These are phyloP conservation scores for Neoascochyta sp. DNA, from an alignment of 2,329 filamentous ascomycete genomes.

Conservation along the genomic window DNA sequence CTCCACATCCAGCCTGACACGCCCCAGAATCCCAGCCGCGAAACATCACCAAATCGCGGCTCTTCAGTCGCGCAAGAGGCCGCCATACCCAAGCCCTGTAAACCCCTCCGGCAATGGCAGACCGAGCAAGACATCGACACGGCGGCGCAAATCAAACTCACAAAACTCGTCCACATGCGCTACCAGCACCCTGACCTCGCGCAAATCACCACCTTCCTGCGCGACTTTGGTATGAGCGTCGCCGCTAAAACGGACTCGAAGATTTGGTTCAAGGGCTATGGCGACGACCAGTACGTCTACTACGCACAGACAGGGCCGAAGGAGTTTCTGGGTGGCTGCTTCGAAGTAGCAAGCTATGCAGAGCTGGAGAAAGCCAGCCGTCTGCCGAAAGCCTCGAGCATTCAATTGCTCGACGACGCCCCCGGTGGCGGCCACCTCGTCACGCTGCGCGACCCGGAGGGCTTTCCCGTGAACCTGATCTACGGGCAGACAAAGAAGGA, in stretches of 20 bases:
- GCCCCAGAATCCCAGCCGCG: conserved; percentile 26
- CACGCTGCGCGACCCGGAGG: conserved; percentile 47
- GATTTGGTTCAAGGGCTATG: conserved; percentile 61
- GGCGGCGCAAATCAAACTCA: conserved; percentile 46
- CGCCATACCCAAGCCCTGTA: conserved; percentile 37
- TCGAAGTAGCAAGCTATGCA: conserved; percentile 54
- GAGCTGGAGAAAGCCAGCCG: conserved; percentile 51
- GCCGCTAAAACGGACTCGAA: conserved; percentile 27
- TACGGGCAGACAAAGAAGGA: conserved; percentile 50
- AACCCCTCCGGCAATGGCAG: conserved; percentile 40
- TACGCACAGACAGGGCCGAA: conserved; percentile 50
- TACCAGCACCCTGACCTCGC: conserved; percentile 53
- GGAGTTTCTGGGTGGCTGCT: conserved; percentile 57
- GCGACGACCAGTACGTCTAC: conserved; percentile 57
- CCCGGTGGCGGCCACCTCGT: conserved; percentile 55
- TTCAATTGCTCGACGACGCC: conserved; percentile 50
- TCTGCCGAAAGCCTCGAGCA: conserved; percentile 47
- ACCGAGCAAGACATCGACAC: conserved; percentile 41
- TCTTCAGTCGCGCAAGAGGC: conserved; percentile 39
- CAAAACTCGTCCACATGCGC: conserved; percentile 50
- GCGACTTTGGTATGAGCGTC: conserved; percentile 37
- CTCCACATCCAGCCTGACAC: not conserved
- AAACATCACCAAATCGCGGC: conserved; percentile 41
- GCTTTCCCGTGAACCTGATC: conserved; percentile 57
- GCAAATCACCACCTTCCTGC: conserved; percentile 46